Conservation (phyloP, 805 yeast genomes). For the Lipomyces sp. region DNA sequence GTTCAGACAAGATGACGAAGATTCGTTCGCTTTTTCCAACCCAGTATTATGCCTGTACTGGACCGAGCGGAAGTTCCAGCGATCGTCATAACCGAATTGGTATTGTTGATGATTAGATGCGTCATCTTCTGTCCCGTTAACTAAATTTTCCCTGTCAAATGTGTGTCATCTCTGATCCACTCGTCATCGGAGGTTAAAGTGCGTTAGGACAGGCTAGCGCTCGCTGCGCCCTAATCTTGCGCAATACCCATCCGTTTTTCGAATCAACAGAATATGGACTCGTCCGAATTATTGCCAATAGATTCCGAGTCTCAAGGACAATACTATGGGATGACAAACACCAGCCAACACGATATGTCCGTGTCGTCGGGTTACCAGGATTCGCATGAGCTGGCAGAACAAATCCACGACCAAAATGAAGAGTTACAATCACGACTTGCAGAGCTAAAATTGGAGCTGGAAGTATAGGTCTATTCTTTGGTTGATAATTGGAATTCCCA, state of each 20-base stretch:
- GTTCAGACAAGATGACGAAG: neutral
- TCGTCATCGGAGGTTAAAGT: neutral
- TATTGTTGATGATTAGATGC: neutral
- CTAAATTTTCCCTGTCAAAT: neutral
- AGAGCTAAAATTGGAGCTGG: constrained; percentile 22
- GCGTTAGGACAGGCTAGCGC: neutral
- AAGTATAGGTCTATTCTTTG: constrained; percentile 8
- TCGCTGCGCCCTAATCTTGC: neutral
- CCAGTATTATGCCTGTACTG: neutral
- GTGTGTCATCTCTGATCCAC: neutral
- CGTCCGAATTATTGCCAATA: neutral
- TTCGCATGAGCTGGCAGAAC: constrained; percentile 1
- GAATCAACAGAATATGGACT: neutral
- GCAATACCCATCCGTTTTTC: neutral
- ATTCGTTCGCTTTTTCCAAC: neutral
- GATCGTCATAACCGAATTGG: too few relatives aligned
- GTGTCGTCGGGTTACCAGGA: neutral
- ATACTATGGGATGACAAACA: neutral
- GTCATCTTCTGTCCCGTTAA: neutral
- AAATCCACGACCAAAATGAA: neutral
- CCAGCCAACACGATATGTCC: neutral
- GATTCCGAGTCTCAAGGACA: neutral
- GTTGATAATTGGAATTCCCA: neutral
- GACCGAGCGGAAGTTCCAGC: too few relatives aligned
- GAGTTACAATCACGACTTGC: constrained; percentile 24